Percentiles rank a stretch among this genome's conserved stretches.
These are phyloP conservation scores for Umbelopsis sp. DNA, from an alignment of 371 early-diverging fungal species.

Conservation along the genomic window DNA sequence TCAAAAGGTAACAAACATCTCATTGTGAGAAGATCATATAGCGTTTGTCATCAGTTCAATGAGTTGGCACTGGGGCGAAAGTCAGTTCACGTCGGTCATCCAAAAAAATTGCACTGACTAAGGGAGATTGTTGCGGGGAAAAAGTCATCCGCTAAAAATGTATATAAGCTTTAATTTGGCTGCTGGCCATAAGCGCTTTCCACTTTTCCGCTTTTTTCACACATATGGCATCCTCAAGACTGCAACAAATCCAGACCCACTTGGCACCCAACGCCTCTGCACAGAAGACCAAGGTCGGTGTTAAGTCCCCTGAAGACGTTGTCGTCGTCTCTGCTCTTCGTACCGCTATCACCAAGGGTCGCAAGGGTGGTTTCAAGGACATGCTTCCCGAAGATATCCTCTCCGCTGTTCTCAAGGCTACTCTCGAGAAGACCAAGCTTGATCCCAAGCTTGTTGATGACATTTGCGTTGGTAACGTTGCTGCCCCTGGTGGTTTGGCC, in stretches of 20 bases:
- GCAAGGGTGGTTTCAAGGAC: conserved; percentile 93
- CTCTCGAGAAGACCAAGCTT: conserved; percentile 33
- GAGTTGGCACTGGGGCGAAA: not conserved
- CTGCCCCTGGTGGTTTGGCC: conserved; percentile 36
- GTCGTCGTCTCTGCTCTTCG: conserved; percentile 83
- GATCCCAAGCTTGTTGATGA: conserved; percentile 37
- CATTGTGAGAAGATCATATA: not conserved
- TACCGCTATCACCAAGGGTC: conserved; percentile 86
- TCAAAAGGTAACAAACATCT: no score
- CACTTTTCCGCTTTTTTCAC: not conserved
- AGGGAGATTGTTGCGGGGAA: conserved; percentile 14
- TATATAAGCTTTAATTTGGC: conserved; percentile 8
- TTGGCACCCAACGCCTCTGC: conserved; percentile 54
- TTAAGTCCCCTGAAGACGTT: conserved; percentile 79
- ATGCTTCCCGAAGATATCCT: conserved; percentile 64
- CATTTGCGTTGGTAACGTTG: conserved; percentile 37
- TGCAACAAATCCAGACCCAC: conserved; percentile 76
- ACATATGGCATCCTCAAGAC: conserved; percentile 60
- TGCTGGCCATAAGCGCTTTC: not conserved
- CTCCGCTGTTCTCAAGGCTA: conserved; percentile 33
- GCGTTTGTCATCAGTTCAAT: conserved; percentile 4
- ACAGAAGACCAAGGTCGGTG: conserved; percentile 53
- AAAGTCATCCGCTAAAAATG: not conserved
- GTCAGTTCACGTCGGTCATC: not conserved
- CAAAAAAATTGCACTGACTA: conserved; percentile 10